Base-by-base conservation (phyloP, 495 filamentous ascomycete species). In the Xylaria flabelliformis region DNA sequence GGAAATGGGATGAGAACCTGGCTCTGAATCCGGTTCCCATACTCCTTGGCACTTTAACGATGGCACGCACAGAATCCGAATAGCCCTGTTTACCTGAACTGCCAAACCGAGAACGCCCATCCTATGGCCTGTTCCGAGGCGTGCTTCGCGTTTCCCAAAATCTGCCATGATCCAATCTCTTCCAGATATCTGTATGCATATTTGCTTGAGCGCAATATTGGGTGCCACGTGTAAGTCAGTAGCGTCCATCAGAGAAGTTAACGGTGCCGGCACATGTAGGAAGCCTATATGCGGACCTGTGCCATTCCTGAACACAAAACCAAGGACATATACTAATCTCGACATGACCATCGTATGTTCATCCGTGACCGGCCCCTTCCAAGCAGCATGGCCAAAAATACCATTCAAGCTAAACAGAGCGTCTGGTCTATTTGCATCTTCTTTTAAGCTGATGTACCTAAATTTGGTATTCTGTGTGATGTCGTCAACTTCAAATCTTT, bases 201-300 rank as follows among this genome's bases (percentile, higher is more conserved):
- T 24, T 0, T 19, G 39, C 3, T 64, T 32, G 10, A 64, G 41
- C 12, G 8, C 39, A n/a, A 64, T 17, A 19, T 26, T 10, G 12
- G 62, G 62, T 48, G 41, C 39, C 13, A 64, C 62, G 12, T 64
- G 48, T 10, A 48, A 32, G 62, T 48, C 24, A 7, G 21, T 64
- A 1, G 48, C 17, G 4, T 64, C 41, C 21, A 48, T 64, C 12
- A 64, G 32, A 24, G 42, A 8, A 15, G 13, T 8, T 9, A 64
- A 39, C 24, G 39, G 13, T 64, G 7, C 26, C 19, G 42, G 26
- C 24, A 46, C 29, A 1, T 9, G 7, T 8, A 9, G 0, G 5
- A 5, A 19, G 34, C 3, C 3, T 0, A 0, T 36, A 4, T 4
- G 1, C 34, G 0, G 34, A 17, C 1, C 2, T 5, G 1, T 0